Base-by-base conservation (phyloP, 2,329 filamentous ascomycete genomes). In the Claviceps digitariae region DNA sequence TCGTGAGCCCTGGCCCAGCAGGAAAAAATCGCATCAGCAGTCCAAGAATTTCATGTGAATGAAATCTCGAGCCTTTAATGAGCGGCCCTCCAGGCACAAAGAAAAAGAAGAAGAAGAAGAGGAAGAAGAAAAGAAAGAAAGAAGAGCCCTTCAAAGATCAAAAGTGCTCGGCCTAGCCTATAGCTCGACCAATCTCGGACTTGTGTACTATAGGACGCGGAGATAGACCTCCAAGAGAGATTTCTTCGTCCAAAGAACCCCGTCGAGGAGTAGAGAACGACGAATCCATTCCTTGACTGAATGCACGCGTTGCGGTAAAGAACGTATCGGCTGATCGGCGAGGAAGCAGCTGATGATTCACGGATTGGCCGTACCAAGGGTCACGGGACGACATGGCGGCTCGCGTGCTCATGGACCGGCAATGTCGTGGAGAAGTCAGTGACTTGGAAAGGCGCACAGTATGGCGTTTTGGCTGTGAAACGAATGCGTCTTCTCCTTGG, bases 401-500 rank as follows among this genome's bases (percentile, higher is more conserved):
- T 77, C 75, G 67, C 12, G 71, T 72, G 55, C 70, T 71, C 47
- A 73, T 69, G 20, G 70, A 66, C 48, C 74, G 72, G 43, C 57
- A 57, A 52, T 69, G 66, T 13, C 66, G 68, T 25, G 63, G 62
- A 74, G 74, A 77, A 3, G 73, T 69, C 15, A 77, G 74, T 12
- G 77, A 73, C 63, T 74, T 81, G 1, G 75, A 41, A 12, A 56
- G 49, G 9, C 49, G 52, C 23, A 77, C 78, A 2, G 72, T 69
- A 15, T 77, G 74, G 12, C 78, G 74, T 63, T 74, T 80, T 1
- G 75, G 69, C 12, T 71, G 67, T 8, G 74, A 65, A 31, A 84
- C 63, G 57, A 81, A 84, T 3, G 81, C 78, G 47, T 76, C 75
- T 54, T 78, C 81, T 36, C 81, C 81, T 5, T 80, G 79, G 2